Conservation (phyloP, 1,284 basidiomycete genomes). For the Malassezia equina region DNA sequence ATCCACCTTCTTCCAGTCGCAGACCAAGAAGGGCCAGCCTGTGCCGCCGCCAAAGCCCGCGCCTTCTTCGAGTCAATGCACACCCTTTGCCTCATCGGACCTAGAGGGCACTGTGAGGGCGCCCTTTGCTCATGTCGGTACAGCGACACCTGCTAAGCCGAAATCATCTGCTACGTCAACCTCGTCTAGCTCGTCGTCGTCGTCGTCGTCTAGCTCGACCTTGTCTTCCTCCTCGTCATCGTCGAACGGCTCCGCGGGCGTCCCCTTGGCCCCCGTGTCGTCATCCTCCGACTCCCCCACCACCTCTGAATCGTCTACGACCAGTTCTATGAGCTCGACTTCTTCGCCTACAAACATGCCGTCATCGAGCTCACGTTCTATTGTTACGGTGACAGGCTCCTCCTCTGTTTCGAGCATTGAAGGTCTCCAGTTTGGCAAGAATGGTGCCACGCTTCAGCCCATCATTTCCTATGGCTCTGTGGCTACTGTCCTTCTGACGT, state of each 20-base stretch:
- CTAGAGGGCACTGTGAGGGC: conserved; percentile 3
- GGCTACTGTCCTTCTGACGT: not conserved
- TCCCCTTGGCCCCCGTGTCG: not conserved
- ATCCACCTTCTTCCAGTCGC: conserved; percentile 37
- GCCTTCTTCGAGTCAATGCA: conserved; percentile 3
- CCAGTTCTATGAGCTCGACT: not conserved
- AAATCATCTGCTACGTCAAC: not conserved
- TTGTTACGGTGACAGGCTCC: not conserved
- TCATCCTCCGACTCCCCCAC: not conserved
- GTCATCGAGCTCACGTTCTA: not conserved
- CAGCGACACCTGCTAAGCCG: not conserved
- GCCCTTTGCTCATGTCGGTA: conserved; percentile 4
- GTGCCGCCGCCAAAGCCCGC: conserved; percentile 8
- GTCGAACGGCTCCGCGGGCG: not conserved
- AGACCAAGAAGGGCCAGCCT: conserved; percentile 8
- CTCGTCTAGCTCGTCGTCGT: not conserved
- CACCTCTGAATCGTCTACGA: not conserved
- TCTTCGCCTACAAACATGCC: not conserved
- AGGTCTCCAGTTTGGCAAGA: not conserved
- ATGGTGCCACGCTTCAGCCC: not conserved
- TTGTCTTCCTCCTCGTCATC: not conserved
- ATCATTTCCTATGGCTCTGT: not conserved
- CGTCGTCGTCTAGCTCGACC: not conserved
- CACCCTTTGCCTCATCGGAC: not conserved
- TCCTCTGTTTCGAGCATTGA: not conserved